Evolutionary conservation across 495 filamentous ascomycete species (phyloP), one percentile per base, ranked within the genome.

Genomic region (Cercophora newfieldiana): DNA sequence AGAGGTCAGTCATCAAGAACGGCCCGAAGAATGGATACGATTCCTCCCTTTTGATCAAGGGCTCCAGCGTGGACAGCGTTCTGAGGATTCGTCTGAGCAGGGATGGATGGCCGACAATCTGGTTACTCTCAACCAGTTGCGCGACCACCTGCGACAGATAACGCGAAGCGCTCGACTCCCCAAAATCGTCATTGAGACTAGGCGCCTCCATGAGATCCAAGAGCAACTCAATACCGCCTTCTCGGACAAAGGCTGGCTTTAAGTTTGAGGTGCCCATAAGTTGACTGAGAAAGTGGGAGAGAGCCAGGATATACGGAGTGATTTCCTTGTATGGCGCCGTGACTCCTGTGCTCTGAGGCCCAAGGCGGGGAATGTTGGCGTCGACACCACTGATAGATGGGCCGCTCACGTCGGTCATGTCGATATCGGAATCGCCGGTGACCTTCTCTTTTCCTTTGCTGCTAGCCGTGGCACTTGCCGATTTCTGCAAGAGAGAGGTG

Each of bases 131-230:
- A 33, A 93, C 87, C 63, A 96, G 83, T 67, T 89, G 83, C 65
- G 94, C 87, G 18, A 96, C 79, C n/a, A 95, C 88, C 18, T 86
- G 85, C 7, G 86, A 83, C 29, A 97, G 80, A 60, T 88, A 86
- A 33, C 88, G 85, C 58, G 83, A 87, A 7, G 89, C 87, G 57
- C 80, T 76, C 7, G 86, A 85, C 25, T 87, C 87, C 55, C 88
- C 86, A 72, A 94, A 93, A 69, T 92, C 86, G 65, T 87, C 87
- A 1, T 89, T 83, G 58, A 97, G 82, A 72, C 90, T 91, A 19
- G 93, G 88, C 26, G 93, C 83, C 10, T 90, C 90, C 29, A 88
- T 88, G 62, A 97, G 85, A 71, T 96, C 91, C 29, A 99, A 80
- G n/a, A 97, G 79, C 62, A 88, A 85, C 69, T 97, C 92, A 47